Base-by-base conservation (phyloP, 208 protist species). In the Balamuthia mandrillaris region DNA sequence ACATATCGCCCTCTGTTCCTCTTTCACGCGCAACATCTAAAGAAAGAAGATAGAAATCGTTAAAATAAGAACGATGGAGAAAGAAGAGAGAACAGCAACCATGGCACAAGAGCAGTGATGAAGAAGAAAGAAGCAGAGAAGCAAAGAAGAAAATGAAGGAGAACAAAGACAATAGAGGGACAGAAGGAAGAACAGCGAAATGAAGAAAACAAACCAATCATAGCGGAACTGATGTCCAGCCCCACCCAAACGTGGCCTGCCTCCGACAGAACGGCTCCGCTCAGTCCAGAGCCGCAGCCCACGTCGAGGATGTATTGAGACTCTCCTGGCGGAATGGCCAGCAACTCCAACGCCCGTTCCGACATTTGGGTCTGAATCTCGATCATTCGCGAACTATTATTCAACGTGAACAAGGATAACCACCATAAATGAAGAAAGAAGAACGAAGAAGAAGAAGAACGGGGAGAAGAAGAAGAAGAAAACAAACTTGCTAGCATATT, bases 231-330 rank as follows among this genome's bases (percentile, higher is more conserved):
- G 82, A 99, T 98, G 84, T 99, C 98, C 9, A 96, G 89, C 6
- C 98, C 98, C n/a, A 99, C 86, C 96, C 97, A 99, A 12, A 90
- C 61, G 90, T 99, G 97, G 12, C 98, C 98, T 39, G 88, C 35
- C 61, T 96, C 94, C 0, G 92, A 94, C 16, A 99, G 72, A n/a
- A 97, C 95, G 45, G 98, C 94, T 2, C 98, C 98, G 86, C 96
- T 98, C 33, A 99, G 86, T 0, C 98, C 98, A 58, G 96, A 98
- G 29, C 98, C 98, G 88, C 98, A 99, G 52, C 98, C 98, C 47
- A 99, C 92, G 89, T 99, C 98, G 1, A 99, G 93, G 31, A 99
- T 82, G 24, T 98, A 84, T 27, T 78, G 58, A 1, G 65, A n/a
- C 42, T 58, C 29, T 31, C 87, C 90, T 68, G 91, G 88, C 5